A percentile compares a stretch with the other conserved stretches of the same genome.
Conservation (phyloP, 2,329 filamentous ascomycete genomes). For the Fusarium sp. region DNA sequence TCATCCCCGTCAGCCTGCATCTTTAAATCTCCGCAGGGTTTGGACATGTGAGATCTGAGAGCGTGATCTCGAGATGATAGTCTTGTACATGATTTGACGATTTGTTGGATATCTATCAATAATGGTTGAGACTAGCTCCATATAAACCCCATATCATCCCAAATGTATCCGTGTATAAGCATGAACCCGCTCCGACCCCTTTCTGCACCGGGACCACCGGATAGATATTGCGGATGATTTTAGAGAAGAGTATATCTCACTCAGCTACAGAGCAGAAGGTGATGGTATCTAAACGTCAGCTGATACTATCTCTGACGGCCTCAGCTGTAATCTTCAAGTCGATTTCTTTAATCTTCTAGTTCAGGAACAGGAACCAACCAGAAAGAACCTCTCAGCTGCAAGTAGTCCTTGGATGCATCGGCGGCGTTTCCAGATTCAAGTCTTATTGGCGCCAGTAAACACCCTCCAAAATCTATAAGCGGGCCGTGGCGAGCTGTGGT, state of each 20-base stretch:
- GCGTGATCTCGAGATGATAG: not conserved
- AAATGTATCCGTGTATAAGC: not conserved
- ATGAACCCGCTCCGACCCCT: constrained; percentile 10
- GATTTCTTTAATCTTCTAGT: not conserved
- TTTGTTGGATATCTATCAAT: not conserved
- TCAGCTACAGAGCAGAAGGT: not conserved
- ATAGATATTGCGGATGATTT: not conserved
- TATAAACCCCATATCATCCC: not conserved
- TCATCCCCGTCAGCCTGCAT: not conserved
- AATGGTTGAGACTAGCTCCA: not conserved
- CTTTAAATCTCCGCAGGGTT: not conserved
- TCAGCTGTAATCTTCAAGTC: not conserved
- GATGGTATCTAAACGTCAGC: not conserved
- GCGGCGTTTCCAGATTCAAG: constrained; percentile 20
- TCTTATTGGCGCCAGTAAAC: constrained; percentile 21
- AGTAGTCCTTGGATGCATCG: constrained; percentile 14
- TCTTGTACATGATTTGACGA: not conserved
- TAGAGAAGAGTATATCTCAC: not conserved
- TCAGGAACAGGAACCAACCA: constrained; percentile 32
- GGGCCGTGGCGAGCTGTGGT: constrained; percentile 36
- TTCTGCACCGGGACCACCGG: not conserved
- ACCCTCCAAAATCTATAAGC: constrained; percentile 23
- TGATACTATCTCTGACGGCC: not conserved
- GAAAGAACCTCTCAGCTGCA: constrained; percentile 8
- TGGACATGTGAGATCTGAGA: not conserved